Percentiles rank a stretch among this genome's conserved stretches.
Evolutionary conservation across 2,329 filamentous ascomycete genomes (phyloP).

Genomic region (Leptographium radiaticola): DNA sequence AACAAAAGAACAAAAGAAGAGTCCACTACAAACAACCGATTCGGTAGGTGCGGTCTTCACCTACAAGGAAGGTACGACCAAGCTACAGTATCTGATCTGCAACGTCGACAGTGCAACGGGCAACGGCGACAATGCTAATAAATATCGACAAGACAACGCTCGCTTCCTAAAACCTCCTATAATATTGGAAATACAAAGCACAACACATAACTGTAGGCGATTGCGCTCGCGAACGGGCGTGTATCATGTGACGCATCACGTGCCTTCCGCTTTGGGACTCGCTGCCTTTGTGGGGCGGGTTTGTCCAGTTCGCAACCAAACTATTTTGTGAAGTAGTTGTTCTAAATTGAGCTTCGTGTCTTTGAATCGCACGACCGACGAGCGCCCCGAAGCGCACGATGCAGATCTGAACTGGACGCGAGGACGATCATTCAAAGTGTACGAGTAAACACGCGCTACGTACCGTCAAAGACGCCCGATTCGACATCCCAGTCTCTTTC

Average conservation of each 20-base stretch:
- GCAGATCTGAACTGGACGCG: not conserved
- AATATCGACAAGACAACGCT: no score
- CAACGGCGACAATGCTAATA: no score
- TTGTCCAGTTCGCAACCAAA: not conserved
- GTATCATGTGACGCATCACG: not conserved
- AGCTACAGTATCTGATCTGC: no score
- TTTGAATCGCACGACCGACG: not conserved
- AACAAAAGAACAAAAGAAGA: not conserved
- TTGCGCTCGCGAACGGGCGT: no score
- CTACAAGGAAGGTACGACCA: not conserved
- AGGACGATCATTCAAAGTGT: not conserved
- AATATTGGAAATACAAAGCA: no score
- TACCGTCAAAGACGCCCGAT: not conserved
- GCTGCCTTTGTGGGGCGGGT: not conserved
- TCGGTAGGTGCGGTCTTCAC: not conserved
- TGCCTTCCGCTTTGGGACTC: not conserved
- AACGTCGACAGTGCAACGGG: no score
- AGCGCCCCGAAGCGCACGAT: not conserved
- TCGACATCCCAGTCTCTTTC: not conserved
- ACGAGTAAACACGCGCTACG: not conserved
- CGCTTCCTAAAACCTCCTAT: no score
- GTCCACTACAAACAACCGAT: not conserved
- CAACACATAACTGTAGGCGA: no score
- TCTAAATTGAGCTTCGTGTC: not conserved
- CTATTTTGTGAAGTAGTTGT: not conserved